Conservation (phyloP, 495 filamentous ascomycete genomes). For the Tirmania nivea region DNA sequence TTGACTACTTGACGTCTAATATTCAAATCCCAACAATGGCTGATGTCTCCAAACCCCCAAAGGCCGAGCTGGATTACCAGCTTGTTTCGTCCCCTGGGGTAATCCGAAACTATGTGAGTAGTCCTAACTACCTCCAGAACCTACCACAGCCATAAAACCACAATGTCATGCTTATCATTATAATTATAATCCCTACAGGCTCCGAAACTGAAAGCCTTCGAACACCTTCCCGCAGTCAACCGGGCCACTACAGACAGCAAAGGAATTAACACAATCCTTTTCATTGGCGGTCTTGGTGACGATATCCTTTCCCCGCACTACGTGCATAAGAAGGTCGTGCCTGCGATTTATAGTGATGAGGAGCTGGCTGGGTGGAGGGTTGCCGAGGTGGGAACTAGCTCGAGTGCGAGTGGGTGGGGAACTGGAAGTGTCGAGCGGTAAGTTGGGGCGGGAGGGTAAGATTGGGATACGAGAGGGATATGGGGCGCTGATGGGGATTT, state of each 20-base stretch:
- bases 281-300: conserved; percentile 68
- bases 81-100: too few relatives aligned
- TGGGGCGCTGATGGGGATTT: not conserved
- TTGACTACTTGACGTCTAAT: too few relatives aligned
- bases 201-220: not conserved
- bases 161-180: too few relatives aligned
- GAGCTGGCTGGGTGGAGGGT: conserved; percentile 35
- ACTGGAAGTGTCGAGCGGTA: conserved; percentile 33
- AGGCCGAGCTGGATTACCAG: too few relatives aligned
- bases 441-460: not conserved
- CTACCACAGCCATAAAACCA: too few relatives aligned
- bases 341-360: conserved; percentile 32
- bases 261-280: conserved; percentile 44
- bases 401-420: conserved; percentile 55
- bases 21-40: too few relatives aligned
- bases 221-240: not conserved
- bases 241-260: not conserved
- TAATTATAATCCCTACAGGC: not conserved
- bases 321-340: conserved; percentile 27
- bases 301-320: conserved; percentile 29
- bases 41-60: too few relatives aligned
- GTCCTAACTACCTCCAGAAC: too few relatives aligned
- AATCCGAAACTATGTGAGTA: too few relatives aligned
- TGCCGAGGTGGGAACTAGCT: conserved; percentile 36
- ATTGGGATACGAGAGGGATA: not conserved